Evolutionary conservation across 73 alveolate species (phyloP).

Genomic region (Paramecium pentaurelia): DNA sequence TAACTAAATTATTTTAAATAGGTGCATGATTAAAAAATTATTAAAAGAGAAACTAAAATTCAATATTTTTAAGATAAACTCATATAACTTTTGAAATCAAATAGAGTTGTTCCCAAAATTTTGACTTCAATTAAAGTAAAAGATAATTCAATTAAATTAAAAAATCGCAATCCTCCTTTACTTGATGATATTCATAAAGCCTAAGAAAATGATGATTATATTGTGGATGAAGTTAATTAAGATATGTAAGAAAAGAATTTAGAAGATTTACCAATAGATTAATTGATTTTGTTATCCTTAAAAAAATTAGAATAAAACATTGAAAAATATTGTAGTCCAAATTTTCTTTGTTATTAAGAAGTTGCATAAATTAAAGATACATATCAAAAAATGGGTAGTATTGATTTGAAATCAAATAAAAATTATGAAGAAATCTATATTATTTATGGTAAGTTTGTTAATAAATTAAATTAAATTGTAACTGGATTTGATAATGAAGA

Average conservation of each 20-base stretch:
- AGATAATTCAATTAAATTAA: background rate
- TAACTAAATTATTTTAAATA: background rate
- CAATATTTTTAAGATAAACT: background rate
- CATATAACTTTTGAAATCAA: background rate
- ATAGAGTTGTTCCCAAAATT: background rate
- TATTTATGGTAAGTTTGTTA: background rate
- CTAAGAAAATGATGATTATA: background rate
- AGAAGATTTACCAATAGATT: background rate
- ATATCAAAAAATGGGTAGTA: background rate
- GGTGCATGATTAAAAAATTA: background rate
- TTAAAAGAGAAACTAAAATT: background rate
- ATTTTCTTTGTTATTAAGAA: background rate
- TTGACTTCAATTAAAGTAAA: background rate
- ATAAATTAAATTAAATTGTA: background rate
- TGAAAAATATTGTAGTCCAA: background rate
- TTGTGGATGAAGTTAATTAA: background rate
- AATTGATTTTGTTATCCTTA: background rate
- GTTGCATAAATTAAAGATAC: background rate
- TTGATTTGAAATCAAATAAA: background rate
- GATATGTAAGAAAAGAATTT: background rate
- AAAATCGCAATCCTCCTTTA: background rate
- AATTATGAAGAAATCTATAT: background rate
- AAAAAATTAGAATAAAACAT: background rate
- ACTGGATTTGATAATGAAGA: constrained; percentile 3
- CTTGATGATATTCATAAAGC: background rate